Base-by-base conservation (phyloP, 495 filamentous ascomycete genomes). In the Paragyromitra xinjiangensis region DNA sequence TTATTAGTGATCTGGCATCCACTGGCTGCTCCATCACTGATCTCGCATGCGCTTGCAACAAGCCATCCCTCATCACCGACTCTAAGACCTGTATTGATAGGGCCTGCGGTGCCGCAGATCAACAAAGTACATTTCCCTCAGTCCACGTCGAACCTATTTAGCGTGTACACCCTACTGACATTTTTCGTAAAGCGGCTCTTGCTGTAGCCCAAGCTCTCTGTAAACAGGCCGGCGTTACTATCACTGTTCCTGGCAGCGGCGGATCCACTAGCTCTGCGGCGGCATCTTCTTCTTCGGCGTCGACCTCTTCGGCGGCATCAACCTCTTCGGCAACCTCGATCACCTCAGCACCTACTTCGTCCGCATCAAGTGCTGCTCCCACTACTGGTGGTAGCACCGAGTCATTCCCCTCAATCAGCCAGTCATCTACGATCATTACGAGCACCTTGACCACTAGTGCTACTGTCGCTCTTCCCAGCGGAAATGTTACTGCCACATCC, bases 31-130 rank as follows among this genome's bases (percentile, higher is more conserved):
- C 2, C 22, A 6, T 51, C 40, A 71, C 71, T 22, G 29, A 82
- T 66, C 64, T 79, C 53, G 3, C 34, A 50, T 82, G 80, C 26
- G 53, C 69, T 62, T 82, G 80, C 40, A 66, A 45, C 37, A 58
- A 58, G 24, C 11, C n/a, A 34, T 6, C 24, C 0, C 81, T 81
- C 63, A 45, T 82, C 6, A 45, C 12, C 34, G 6, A 6, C 1
- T 55, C 76, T 26, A 64, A 44, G 22, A 16, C n/a, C 11, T 77
- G 76, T 56, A 73, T 82, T 26, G 59, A 51, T 48, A 0, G 0
- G 0, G 2, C 0, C 24, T 82, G 80, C 50, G 6, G 6, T 5
- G 0, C n/a, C 1, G 58, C 65, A 16, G 71, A 81, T 29, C 75
- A 70, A n/a, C 61, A 73, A 50, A 71, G 80, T 81, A 81, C 0